phyloP scores from a whole-genome alignment of 2,329 filamentous ascomycete genomes.

The Fusarium sp. region DNA sequence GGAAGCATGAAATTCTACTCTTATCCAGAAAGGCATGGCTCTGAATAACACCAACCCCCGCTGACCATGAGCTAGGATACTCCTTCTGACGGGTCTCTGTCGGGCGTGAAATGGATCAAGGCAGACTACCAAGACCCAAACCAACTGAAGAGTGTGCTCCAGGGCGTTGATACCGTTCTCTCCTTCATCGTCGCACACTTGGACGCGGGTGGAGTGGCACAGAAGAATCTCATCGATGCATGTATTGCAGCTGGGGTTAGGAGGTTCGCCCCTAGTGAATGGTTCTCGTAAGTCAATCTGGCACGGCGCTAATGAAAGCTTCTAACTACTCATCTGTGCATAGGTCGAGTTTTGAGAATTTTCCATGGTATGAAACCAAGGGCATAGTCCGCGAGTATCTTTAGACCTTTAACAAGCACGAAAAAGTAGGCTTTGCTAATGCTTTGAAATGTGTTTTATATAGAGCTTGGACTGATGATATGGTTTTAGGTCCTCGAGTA shows the following conservation, averaged over 20 bases:
- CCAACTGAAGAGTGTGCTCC: constrained; percentile 52
- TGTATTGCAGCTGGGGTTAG: constrained; percentile 67
- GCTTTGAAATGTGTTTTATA: constrained; percentile 39
- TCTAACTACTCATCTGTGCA: background rate
- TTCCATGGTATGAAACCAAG: constrained; percentile 49
- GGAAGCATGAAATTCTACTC: constrained; percentile 63
- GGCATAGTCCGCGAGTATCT: constrained; percentile 61
- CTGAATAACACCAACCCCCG: background rate
- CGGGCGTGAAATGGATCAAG: constrained; percentile 52
- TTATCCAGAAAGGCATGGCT: constrained; percentile 55
- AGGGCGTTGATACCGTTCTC: constrained; percentile 62
- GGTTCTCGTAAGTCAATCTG: constrained; percentile 49
- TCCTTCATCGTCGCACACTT: constrained; percentile 57
- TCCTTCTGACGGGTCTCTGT: background rate
- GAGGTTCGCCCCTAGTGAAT: constrained; percentile 71
- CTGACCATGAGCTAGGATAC: constrained; percentile 26
- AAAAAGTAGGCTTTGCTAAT: constrained; percentile 46
- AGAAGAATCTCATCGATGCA: constrained; percentile 63
- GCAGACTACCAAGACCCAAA: constrained; percentile 55
- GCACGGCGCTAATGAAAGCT: background rate
- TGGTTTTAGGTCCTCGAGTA: constrained; percentile 61
- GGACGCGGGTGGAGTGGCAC: constrained; percentile 50
- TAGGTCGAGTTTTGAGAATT: background rate
- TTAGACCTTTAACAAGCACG: constrained; percentile 58
- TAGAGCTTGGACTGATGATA: background rate